Evolutionary conservation across 805 yeast genomes (phyloP), one percentile per base, ranked within the genome.

Genomic region (Zygotorulaspora danielsina): DNA sequence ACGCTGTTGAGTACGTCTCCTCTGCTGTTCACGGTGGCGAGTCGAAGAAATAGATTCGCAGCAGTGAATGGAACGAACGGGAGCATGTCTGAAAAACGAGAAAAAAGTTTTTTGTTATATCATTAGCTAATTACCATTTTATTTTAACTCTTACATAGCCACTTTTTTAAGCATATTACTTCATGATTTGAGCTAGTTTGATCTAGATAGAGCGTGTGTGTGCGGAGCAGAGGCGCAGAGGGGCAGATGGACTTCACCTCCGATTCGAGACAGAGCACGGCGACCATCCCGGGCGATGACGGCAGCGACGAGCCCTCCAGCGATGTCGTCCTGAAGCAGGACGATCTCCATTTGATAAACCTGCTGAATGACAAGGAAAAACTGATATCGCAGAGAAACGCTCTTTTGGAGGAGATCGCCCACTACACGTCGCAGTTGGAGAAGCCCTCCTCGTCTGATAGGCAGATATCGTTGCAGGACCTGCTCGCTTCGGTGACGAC

Each of bases 21-120:
- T 64, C 69, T 40, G 70, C 70, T 28, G 63, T 75, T 34, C 63
- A 76, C 50, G 83, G 84, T 59, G 79, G 82, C 45, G 69, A 72
- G 19, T 32, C 35, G 24, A 39, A 39, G 39, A 34, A 39, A 21
- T 38, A 73, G 55, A 77, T 75, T 54, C 19, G n/a, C n/a, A n/a
- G n/a, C n/a, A n/a, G n/a, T n/a, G n/a, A n/a, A n/a, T 32, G n/a
- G 29, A 31, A 36, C 19, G 30, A 24, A 24, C 27, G 27, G n/a
- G n/a, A n/a, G n/a, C n/a, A n/a, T n/a, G n/a, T n/a, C n/a, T 24
- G 12, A 6, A 15, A 6, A 29, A 29, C 27, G 27, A 24, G 12
- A 29, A 29, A 31, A 32, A 20, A 32, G 24, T 19, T 19, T 12
- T 32, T 12, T 32, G n/a, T n/a, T n/a, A n/a, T n/a, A n/a, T n/a